phyloP scores from a whole-genome alignment of 2,329 filamentous ascomycete species.

The Claviceps cyperi region DNA sequence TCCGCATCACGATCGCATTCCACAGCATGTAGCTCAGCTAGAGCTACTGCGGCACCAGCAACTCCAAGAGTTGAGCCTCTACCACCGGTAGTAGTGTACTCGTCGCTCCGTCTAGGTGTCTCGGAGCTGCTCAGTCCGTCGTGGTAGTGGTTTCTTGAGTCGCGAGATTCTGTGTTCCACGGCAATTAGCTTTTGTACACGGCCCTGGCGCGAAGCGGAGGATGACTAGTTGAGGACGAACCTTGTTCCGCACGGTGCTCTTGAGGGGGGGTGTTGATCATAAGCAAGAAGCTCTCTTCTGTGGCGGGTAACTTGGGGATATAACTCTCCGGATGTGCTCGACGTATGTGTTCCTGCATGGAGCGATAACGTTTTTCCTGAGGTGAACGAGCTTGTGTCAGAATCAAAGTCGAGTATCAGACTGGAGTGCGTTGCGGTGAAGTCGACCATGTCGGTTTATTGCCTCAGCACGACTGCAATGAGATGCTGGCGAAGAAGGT shows the following conservation, averaged over 20 bases:
- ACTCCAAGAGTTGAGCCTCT: constrained; percentile 34
- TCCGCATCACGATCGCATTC: constrained; percentile 67
- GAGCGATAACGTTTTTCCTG: constrained; percentile 94
- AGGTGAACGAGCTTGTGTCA: neutral
- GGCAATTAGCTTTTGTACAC: neutral
- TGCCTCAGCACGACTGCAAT: neutral
- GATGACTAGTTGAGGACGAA: constrained; percentile 18
- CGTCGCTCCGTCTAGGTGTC: constrained; percentile 55
- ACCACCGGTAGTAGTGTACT: constrained; percentile 41
- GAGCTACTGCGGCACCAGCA: constrained; percentile 64
- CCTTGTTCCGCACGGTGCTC: constrained; percentile 38
- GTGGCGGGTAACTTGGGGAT: constrained; percentile 96
- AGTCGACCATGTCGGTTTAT: neutral
- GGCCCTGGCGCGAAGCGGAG: constrained; percentile 12
- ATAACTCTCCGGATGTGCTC: constrained; percentile 93
- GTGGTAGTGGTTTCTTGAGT: constrained; percentile 38
- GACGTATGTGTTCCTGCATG: constrained; percentile 98
- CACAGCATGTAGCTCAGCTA: constrained; percentile 70
- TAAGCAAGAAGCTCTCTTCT: constrained; percentile 91
- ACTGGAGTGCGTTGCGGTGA: neutral
- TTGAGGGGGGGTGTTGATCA: constrained; percentile 82
- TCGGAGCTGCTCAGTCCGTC: constrained; percentile 53
- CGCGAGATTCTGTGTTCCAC: constrained; percentile 30
- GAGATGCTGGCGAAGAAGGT: neutral
- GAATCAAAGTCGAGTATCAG: neutral